Evolutionary conservation across 768 basidiomycete species (phyloP), one percentile per base, ranked within the genome.

Genomic region (Boletus barrowsii): DNA sequence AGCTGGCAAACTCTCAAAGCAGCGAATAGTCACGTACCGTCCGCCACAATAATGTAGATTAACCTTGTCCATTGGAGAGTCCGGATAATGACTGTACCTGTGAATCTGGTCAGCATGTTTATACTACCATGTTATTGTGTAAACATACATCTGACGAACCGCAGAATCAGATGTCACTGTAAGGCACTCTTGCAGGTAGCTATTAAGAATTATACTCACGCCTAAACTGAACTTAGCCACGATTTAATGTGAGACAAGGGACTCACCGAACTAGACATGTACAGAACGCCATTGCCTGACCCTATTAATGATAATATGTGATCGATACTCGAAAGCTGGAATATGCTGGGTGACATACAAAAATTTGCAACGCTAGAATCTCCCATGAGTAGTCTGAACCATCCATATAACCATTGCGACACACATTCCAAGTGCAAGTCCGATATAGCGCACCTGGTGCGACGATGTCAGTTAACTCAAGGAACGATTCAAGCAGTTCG

Each of bases 381-480:
- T 45, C 11, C 15, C 13, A n/a, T 60, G 37, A 51, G 37, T 6
- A 39, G 17, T 15, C 30, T 10, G 37, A n/a, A 11, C 4, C n/a
- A 13, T 13, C 9, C 20, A 14, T 24, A 36, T 29, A 11, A 46
- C 47, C 24, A 35, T 29, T 4, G 14, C n/a, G 10, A 53, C 53
- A 14, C 44, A 61, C 60, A 36, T 36, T 37, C 20, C 41, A 8
- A 61, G 24, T 10, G 17, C 42, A 14, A 61, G 47, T 42, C 51
- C 55, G 8, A 52, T 4, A 24, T 61, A 61, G 32, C 59, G 59
- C 0, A 47, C 32, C 59, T 53, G 26, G 10, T 14, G 15, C 6
- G 9, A 53, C 15, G 8, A 18, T 22, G 14, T 29, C 26, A 29
- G n/a, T 48, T 6, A 42, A 42, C 10, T 43, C n/a, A n/a, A 26